These are phyloP conservation scores for Hanseniaspora sp. DNA, from an alignment of 1,139 yeast species.

Conservation along the genomic window DNA sequence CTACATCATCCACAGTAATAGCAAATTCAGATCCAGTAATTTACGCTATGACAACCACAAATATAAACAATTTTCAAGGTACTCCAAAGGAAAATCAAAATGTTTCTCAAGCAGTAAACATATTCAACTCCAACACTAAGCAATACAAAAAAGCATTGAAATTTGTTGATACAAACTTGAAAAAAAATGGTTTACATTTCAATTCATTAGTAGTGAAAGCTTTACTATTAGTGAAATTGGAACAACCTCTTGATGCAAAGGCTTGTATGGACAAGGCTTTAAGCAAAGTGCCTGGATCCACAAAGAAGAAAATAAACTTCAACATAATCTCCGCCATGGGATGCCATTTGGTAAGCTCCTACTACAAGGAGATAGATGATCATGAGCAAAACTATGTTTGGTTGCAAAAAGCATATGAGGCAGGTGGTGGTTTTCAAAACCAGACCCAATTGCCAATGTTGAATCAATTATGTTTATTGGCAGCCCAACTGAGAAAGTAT, in stretches of 20 bases:
- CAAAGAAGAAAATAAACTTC: constrained; percentile 21
- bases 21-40: constrained; percentile 2
- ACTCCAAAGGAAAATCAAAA: constrained; percentile 50
- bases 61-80: constrained; percentile 10
- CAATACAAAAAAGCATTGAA: constrained; percentile 81
- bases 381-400: constrained; percentile 72
- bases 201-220: constrained; percentile 84
- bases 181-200: constrained; percentile 64
- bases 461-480: constrained; percentile 71
- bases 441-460: constrained; percentile 66
- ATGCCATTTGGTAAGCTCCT: constrained; percentile 78
- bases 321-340: constrained; percentile 50
- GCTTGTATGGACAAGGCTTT: constrained; percentile 51
- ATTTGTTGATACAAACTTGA: constrained; percentile 61
- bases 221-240: constrained; percentile 44
- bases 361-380: constrained; percentile 57
- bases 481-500: constrained; percentile 69
- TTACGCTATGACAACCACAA: constrained; percentile 5
- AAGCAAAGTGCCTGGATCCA: constrained; percentile 36
- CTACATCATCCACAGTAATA: neutral
- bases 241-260: constrained; percentile 56
- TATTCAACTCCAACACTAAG: constrained; percentile 54
- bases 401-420: constrained; percentile 64
- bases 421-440: constrained; percentile 35
- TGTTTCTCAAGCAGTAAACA: constrained; percentile 70